Base-by-base conservation (phyloP, 805 yeast genomes). In the Pichia californica region DNA sequence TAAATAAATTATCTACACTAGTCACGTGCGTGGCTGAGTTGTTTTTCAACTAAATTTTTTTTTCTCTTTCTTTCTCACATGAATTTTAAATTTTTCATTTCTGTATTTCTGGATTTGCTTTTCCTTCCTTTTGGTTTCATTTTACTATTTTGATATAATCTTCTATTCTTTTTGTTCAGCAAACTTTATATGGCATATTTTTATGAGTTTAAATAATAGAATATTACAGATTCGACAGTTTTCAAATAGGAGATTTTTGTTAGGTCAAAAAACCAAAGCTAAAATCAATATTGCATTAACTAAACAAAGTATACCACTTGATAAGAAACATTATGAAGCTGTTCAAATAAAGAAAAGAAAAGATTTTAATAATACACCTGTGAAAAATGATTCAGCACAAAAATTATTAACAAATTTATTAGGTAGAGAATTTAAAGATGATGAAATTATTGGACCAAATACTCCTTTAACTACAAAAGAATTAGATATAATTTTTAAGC, bases 321-420 rank as follows among this genome's bases (percentile, higher is more conserved):
- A 40, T 27, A 26, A 28, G 10, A 18, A 40, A 19, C 29, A 26
- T n/a, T 19, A 10, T 7, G 29, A 34, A 16, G 19, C 38, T 34
- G 28, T 47, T 47, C 37, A 31, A 18, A 8, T 41, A 27, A 45
- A 47, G 25, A 37, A 36, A 20, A 38, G 54, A 5, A 40, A 43
- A 16, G 31, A 39, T 15, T 59, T 59, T 45, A 56, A 58, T 37
- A 23, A 23, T 10, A 47, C 37, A 25, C 61, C 58, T 2, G 54
- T 64, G 5, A 44, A 46, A 11, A 52, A 55, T 31, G 52, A 50
- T 1, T 52, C 66, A n/a, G 68, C 69, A 8, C 49, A 41, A 18
- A 47, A 37, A 23, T 13, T 62, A 10, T 43, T 59, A 2, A 50
- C 52, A 9, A 38, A 54, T 13, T 38, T 55, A 16, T 40, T 61